Conservation (phyloP, 352 stramenopile genomes). For the Thraustochytrium striatum region DNA sequence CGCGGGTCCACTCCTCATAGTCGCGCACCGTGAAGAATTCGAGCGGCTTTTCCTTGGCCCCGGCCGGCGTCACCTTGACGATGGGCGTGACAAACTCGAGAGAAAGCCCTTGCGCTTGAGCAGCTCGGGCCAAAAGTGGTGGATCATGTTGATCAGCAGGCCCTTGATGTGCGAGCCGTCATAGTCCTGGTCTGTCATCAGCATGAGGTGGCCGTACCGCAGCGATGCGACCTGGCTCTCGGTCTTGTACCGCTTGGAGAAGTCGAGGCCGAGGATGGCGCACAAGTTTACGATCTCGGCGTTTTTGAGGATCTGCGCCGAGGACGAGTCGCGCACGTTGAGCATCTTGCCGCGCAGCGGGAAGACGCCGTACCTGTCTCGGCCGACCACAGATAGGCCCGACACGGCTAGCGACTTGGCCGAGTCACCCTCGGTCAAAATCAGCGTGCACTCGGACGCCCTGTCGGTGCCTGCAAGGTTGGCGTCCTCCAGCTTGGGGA, state of each 20-base stretch:
- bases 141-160: conserved; percentile 96
- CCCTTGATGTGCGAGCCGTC: conserved; percentile 99
- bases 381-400: conserved; percentile 92
- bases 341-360: conserved; percentile 92
- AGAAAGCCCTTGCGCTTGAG: conserved; percentile 84
- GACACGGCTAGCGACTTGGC: conserved; percentile 98
- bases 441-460: conserved; percentile 87
- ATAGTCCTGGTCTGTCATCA: conserved; percentile 99
- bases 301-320: conserved; percentile 73
- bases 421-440: conserved; percentile 98
- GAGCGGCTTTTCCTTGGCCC: conserved; percentile 54
- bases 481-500: conserved; percentile 98
- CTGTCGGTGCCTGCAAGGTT: conserved; percentile 88
- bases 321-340: conserved; percentile 77
- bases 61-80: conserved; percentile 88
- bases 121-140: conserved; percentile 95
- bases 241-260: conserved; percentile 85
- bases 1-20: conserved; percentile 81
- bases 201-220: conserved; percentile 95
- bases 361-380: conserved; percentile 97
- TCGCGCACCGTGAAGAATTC: conserved; percentile 73
- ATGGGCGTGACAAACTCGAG: conserved; percentile 98
- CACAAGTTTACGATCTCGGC: conserved; percentile 90
- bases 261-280: conserved; percentile 96
- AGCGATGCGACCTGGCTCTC: conserved; percentile 73